Evolutionary conservation across 2,329 filamentous ascomycete genomes (phyloP).

Genomic region (Dissoconium aciculare): DNA sequence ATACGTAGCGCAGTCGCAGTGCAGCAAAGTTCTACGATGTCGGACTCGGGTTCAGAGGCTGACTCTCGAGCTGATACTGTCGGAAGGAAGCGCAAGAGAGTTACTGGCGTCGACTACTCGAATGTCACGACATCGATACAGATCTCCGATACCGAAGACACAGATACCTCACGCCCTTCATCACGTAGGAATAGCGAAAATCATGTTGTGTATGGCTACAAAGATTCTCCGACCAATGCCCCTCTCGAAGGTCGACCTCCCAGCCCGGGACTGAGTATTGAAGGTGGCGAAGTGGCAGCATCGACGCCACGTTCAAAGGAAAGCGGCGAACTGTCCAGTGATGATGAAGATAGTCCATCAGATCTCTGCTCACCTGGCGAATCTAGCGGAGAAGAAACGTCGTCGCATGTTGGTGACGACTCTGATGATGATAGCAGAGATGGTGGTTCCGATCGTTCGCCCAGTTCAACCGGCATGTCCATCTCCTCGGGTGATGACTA

Average conservation of each 20-base stretch:
- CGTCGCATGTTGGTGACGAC: constrained; percentile 4
- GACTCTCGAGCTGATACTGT: constrained; percentile 5
- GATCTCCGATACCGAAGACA: too few species aligned
- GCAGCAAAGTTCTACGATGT: not conserved
- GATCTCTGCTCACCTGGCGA: too few species aligned
- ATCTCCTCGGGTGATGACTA: not conserved
- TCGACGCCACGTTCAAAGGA: constrained; percentile 2
- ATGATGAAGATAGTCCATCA: too few species aligned
- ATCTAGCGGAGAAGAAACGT: too few species aligned
- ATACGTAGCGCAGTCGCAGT: not conserved
- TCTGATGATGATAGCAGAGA: constrained; percentile 2
- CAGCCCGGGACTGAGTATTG: too few species aligned
- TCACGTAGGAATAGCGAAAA: too few species aligned
- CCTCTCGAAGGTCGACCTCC: too few species aligned
- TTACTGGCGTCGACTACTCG: too few species aligned
- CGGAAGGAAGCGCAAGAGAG: constrained; percentile 4
- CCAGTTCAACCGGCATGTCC: not conserved
- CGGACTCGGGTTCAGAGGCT: constrained; percentile 5
- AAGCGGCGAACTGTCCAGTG: not conserved
- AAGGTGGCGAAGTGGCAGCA: not conserved
- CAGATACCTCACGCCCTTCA: too few species aligned
- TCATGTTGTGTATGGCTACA: too few species aligned
- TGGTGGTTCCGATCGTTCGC: not conserved
- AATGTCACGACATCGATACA: too few species aligned
- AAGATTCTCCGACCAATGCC: too few species aligned